A percentile compares a stretch with the other conserved stretches of the same genome.
Conservation (phyloP, 139 green algal genomes). For the Chlorella sorokiniana region DNA sequence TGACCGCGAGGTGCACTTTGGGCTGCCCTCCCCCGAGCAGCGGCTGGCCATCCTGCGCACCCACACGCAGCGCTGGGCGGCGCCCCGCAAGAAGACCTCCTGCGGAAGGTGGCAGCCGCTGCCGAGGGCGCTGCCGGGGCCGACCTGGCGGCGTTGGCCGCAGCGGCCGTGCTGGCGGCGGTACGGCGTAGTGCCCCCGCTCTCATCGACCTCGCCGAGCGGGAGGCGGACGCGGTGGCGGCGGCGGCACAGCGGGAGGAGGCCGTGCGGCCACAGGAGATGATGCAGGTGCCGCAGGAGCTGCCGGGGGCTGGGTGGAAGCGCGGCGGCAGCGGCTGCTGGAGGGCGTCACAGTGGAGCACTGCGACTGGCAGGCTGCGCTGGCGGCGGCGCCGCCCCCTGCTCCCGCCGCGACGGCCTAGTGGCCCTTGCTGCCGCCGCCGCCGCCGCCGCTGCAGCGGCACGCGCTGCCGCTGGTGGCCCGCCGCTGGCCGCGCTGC, state of each 20-base stretch:
- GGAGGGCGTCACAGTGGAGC: constrained; percentile 15
- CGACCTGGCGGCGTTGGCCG: constrained; percentile 73
- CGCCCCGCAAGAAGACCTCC: constrained; percentile 24
- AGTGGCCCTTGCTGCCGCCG: constrained; percentile 27
- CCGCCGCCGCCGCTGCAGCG: neutral
- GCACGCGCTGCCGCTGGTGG: constrained; percentile 41
- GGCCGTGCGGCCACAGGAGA: neutral
- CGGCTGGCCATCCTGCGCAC: constrained; percentile 55
- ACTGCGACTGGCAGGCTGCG: constrained; percentile 61
- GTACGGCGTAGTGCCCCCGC: constrained; percentile 41
- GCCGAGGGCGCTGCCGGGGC: constrained; percentile 77
- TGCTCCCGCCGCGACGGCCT: constrained; percentile 52
- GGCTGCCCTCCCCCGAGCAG: constrained; percentile 36
- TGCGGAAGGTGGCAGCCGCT: constrained; percentile 52
- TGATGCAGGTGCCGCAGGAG: constrained; percentile 18
- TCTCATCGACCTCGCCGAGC: constrained; percentile 27
- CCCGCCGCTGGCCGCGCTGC: constrained; percentile 17
- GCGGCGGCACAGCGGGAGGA: neutral
- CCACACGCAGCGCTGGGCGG: constrained; percentile 57
- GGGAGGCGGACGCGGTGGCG: neutral
- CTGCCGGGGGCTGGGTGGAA: neutral
- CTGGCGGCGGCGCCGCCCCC: constrained; percentile 56
- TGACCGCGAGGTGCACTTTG: constrained; percentile 71
- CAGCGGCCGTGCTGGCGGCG: constrained; percentile 61
- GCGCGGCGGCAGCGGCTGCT: constrained; percentile 11